Conservation (phyloP, 176 grass and related monocot species). For the Triticum urartu region DNA sequence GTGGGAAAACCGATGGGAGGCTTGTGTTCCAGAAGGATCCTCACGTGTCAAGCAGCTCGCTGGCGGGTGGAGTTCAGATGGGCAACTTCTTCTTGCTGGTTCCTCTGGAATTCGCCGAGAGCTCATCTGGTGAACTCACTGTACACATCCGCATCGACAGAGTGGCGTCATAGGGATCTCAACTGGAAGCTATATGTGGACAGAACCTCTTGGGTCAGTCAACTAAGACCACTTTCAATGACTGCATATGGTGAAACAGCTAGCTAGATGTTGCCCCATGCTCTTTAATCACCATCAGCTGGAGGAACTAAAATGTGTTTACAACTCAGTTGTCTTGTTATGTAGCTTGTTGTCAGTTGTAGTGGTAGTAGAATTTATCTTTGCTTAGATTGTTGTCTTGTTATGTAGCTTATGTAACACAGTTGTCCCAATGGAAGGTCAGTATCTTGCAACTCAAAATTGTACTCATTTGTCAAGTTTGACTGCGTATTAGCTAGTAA, state of each 20-base stretch:
- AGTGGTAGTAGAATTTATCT: too few relatives aligned
- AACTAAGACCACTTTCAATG: neutral
- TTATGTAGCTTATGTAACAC: too few relatives aligned
- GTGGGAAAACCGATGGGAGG: neutral
- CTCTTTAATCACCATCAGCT: too few relatives aligned
- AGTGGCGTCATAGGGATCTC: neutral
- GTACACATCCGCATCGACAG: slow-evolving; percentile 1
- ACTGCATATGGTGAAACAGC: neutral
- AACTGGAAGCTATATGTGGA: neutral
- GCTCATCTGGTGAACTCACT: neutral
- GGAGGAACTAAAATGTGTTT: too few relatives aligned
- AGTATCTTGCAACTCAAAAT: too few relatives aligned
- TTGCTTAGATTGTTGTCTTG: too few relatives aligned
- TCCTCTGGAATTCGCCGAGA: neutral
- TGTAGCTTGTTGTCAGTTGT: too few relatives aligned
- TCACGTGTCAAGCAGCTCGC: slow-evolving; percentile 12
- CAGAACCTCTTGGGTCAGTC: neutral
- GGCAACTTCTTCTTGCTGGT: slow-evolving; percentile 21
- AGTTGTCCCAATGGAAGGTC: too few relatives aligned
- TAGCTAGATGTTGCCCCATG: neutral
- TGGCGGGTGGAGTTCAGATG: neutral
- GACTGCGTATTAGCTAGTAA: too few relatives aligned
- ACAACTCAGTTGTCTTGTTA: too few relatives aligned
- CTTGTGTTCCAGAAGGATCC: slow-evolving; percentile 27
- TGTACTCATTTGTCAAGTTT: too few relatives aligned